Percentiles rank a stretch among this genome's conserved stretches.
Evolutionary conservation across 768 basidiomycete genomes (phyloP).

Genomic region (Infundibulicybe gibba): DNA sequence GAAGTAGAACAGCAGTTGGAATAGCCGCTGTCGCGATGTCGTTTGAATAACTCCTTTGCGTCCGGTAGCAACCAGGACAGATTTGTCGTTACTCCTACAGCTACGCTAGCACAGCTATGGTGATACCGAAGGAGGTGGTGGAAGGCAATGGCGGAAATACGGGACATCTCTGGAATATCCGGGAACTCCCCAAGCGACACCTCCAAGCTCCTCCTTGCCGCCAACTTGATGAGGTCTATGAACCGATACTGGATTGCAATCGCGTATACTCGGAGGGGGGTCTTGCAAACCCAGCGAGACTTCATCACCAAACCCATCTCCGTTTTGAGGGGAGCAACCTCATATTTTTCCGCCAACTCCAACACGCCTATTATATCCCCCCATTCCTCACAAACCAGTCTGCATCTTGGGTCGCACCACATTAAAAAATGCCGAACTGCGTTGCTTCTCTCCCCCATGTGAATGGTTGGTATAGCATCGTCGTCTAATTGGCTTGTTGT

Average conservation of each 20-base stretch:
- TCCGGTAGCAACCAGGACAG: too few species aligned
- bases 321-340: constrained; percentile 7
- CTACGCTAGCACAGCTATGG: too few species aligned
- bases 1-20: too few species aligned
- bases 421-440: constrained; percentile 35
- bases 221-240: too few species aligned
- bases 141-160: too few species aligned
- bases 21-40: too few species aligned
- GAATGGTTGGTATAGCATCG: constrained; percentile 37
- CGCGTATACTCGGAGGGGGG: constrained; percentile 39
- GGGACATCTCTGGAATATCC: too few species aligned
- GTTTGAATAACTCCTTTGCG: too few species aligned
- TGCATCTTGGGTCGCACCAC: constrained; percentile 46
- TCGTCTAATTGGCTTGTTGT: constrained; percentile 17
- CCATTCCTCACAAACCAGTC: constrained; percentile 36
- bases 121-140: too few species aligned
- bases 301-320: constrained; percentile 39
- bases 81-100: too few species aligned
- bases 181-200: too few species aligned
- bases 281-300: constrained; percentile 21
- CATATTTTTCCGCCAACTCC: constrained; percentile 47
- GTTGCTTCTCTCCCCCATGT: constrained; percentile 41
- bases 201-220: too few species aligned
- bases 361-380: constrained; percentile 20
- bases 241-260: constrained; percentile 31